Base-by-base conservation (phyloP, 2,329 filamentous ascomycete genomes). In the Trichoderma sp. region DNA sequence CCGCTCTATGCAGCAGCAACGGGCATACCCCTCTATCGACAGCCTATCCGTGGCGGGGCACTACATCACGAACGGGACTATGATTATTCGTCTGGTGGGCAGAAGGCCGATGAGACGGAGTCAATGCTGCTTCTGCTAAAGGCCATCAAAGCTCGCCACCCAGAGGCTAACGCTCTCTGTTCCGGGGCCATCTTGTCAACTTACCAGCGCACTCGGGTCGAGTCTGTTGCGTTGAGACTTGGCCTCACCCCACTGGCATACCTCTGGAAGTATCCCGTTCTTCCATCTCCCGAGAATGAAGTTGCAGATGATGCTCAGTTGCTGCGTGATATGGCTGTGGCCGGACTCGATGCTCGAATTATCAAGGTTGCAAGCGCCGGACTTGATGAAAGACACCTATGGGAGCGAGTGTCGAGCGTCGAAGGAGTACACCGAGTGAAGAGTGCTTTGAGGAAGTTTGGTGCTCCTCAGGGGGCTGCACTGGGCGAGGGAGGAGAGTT, bases 401-500 rank as follows among this genome's bases (percentile, higher is more conserved):
- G 95, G 93, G 89, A 91, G 78, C 91, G 95, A 85, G 93, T 98
- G 21, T 91, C 93, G 3, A 89, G 90, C 80, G 80, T 84, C 5
- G 81, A 81, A 29, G 89, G 88, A 6, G 86, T 88, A 60, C 81
- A 81, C 53, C 85, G 86, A 71, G 81, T 91, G 62, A 85, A 87
- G 80, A 85, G 83, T 56, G 87, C 91, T 1, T 88, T 94, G 82
- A 85, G 87, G 67, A 89, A 91, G 77, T 97, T 97, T 84, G 93
- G 93, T 62, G 85, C 88, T 77, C 86, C 85, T 80, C 86, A 89
- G 76, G 95, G 94, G 0, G 93, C 94, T 9, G 91, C 95, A 11
- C 85, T 98, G 21, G 97, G 97, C 1, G 97, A 98, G 83, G 97
- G 97, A 6, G 97, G 97, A 4, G 97, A 98, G 86, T 98, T 97